Evolutionary conservation across 2,329 filamentous ascomycete species (phyloP), one percentile per base, ranked within the genome.

Genomic region (Lanzia echinophila): DNA sequence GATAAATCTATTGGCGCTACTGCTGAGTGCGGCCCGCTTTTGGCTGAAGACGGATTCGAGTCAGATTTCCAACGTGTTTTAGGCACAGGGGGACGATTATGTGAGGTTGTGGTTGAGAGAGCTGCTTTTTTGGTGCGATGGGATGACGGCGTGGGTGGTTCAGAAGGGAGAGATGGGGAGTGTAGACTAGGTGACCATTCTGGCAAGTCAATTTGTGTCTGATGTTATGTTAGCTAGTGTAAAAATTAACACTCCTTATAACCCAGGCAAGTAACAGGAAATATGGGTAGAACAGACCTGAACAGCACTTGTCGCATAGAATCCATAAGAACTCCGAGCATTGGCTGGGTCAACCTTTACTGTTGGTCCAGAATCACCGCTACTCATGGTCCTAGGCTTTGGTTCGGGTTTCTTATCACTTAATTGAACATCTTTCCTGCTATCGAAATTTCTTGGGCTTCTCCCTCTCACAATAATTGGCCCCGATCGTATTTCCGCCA

Each of bases 401-500:
- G 58, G 44, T 22, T 68, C 67, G 5, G 58, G 19, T 47, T 66
- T 68, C 54, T 57, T 62, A 53, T 68, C 66, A 55, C 54, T 65
- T 47, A 95, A 73, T 1, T 88, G 87, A 49, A 92, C 81, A 65
- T 95, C 90, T 67, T 94, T 95, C 56, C 88, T 81, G 51, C 88
- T 90, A 65, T 96, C 90, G 68, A 97, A 97, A 66, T 97, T 97
- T 53, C 92, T 80, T 0, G 92, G 92, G 67, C 90, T 96, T 55
- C 92, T 82, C 33, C 92, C 92, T 54, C 92, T 86, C 34, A 97
- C 92, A 62, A 97, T 96, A 54, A 97, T 90, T n/a, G 92, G 88
- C 0, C 90, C 90, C 1, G 90, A 96, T 61, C 87, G 86, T 13
- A 95, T 86, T 69, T 96, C 90, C 58, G 88, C 88, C 58, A 97